Evolutionary conservation across 805 yeast genomes (phyloP).

Genomic region (Pichia insulana): DNA sequence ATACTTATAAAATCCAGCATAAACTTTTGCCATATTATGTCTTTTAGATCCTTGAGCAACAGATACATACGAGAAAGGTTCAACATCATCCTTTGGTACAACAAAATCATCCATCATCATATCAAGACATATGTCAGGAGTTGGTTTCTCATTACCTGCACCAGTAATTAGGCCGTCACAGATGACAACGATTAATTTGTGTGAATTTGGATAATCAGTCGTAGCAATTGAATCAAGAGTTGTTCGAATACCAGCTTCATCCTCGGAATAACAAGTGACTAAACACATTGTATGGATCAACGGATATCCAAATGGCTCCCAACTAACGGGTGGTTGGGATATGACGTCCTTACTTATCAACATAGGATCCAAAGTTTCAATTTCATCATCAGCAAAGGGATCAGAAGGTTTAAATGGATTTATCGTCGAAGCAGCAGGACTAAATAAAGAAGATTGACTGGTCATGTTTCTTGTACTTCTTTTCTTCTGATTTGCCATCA

Average conservation of each 20-base stretch:
- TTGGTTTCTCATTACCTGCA: conserved; percentile 76
- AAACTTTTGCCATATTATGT: conserved; percentile 96
- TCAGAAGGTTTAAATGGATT: conserved; percentile 9
- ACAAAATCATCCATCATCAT: conserved; percentile 88
- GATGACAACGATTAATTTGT: conserved; percentile 72
- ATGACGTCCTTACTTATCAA: conserved; percentile 69
- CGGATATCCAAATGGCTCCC: conserved; percentile 81
- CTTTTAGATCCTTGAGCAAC: conserved; percentile 92
- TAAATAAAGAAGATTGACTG: conserved; percentile 6
- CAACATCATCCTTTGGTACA: conserved; percentile 63
- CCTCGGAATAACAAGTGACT: conserved; percentile 95
- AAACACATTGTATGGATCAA: conserved; percentile 63
- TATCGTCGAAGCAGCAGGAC: conserved; percentile 8
- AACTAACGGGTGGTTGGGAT: conserved; percentile 85
- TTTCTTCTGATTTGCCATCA: conserved; percentile 15
- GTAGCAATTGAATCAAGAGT: conserved; percentile 92
- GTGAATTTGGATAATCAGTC: conserved; percentile 92
- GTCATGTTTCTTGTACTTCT: conserved; percentile 9
- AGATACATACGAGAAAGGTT: conserved; percentile 83
- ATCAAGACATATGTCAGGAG: conserved; percentile 82
- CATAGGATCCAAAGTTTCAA: conserved; percentile 46
- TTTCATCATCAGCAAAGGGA: conserved; percentile 27
- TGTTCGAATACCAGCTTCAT: conserved; percentile 73
- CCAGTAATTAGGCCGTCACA: conserved; percentile 96
- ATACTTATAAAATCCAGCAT: conserved; percentile 88